Conservation (phyloP, 2,329 filamentous ascomycete species). For the Claviceps purpurea region DNA sequence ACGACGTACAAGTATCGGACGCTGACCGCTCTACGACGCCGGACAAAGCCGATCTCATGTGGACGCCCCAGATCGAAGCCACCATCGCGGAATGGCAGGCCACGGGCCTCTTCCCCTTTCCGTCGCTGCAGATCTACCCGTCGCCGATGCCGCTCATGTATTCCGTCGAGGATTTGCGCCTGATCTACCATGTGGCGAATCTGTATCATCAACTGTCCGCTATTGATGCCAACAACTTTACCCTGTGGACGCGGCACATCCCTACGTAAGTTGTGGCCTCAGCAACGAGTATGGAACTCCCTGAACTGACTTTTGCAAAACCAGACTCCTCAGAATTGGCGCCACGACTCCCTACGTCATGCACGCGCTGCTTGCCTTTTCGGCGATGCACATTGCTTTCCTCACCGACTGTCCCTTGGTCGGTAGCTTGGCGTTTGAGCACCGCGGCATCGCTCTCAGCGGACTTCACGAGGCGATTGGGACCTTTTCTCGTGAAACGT, state of each 20-base stretch:
- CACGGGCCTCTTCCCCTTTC: constrained; percentile 76
- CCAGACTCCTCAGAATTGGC: constrained; percentile 53
- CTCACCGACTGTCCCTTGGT: constrained; percentile 75
- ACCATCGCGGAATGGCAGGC: constrained; percentile 72
- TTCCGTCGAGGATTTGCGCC: constrained; percentile 63
- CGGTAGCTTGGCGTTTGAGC: constrained; percentile 77
- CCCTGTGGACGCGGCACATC: constrained; percentile 85
- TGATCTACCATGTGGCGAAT: constrained; percentile 82
- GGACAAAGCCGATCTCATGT: constrained; percentile 60
- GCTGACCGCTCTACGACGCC: constrained; percentile 46
- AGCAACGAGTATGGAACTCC: no score
- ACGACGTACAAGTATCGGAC: constrained; percentile 61
- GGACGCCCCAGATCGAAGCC: constrained; percentile 73
- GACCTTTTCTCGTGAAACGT: constrained; percentile 71
- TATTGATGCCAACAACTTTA: constrained; percentile 69
- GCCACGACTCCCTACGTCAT: constrained; percentile 79
- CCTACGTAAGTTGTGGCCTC: constrained; percentile 55
- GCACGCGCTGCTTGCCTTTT: constrained; percentile 83
- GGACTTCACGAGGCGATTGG: constrained; percentile 81
- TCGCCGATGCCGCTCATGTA: constrained; percentile 60
- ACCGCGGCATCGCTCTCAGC: constrained; percentile 73
- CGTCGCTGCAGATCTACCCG: constrained; percentile 64
- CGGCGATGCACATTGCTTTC: constrained; percentile 88
- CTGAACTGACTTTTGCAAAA: not conserved
- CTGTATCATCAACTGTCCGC: constrained; percentile 72